Evolutionary conservation across 768 basidiomycete genomes (phyloP).

Genomic region (Cyclocybe cylindracea): DNA sequence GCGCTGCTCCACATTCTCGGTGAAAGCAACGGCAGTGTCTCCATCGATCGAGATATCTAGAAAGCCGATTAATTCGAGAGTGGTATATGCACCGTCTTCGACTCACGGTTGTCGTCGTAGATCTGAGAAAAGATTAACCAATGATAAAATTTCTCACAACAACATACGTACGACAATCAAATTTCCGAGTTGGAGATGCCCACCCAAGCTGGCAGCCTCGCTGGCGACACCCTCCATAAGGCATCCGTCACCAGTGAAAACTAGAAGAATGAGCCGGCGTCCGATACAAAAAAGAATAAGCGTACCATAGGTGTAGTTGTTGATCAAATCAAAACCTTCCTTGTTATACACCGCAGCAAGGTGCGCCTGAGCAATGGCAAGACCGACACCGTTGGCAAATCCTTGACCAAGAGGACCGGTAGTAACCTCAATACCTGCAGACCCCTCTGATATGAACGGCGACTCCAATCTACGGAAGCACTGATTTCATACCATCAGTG

Average conservation of each 20-base stretch:
- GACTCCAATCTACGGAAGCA: neutral
- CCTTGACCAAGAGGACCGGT: constrained; percentile 97
- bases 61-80: constrained; percentile 7
- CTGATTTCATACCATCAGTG: constrained; percentile 40
- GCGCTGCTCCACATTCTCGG: constrained; percentile 87
- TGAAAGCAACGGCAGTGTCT: constrained; percentile 89
- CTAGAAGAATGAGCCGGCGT: constrained; percentile 34
- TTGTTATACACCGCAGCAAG: constrained; percentile 90
- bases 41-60: constrained; percentile 96
- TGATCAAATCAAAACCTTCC: constrained; percentile 75
- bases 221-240: constrained; percentile 96
- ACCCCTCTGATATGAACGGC: neutral
- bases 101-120: constrained; percentile 94
- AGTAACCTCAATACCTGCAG: constrained; percentile 80
- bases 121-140: constrained; percentile 45
- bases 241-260: constrained; percentile 94
- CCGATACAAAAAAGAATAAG: constrained; percentile 6
- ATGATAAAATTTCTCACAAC: neutral
- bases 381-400: constrained; percentile 89
- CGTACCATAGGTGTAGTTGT: constrained; percentile 87
- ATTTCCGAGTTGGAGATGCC: constrained; percentile 92
- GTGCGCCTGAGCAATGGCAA: constrained; percentile 93
- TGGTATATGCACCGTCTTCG: neutral
- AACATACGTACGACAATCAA: constrained; percentile 74
- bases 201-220: constrained; percentile 91